phyloP scores from a whole-genome alignment of 2,329 filamentous ascomycete genomes.

The Stemphylium beticola region DNA sequence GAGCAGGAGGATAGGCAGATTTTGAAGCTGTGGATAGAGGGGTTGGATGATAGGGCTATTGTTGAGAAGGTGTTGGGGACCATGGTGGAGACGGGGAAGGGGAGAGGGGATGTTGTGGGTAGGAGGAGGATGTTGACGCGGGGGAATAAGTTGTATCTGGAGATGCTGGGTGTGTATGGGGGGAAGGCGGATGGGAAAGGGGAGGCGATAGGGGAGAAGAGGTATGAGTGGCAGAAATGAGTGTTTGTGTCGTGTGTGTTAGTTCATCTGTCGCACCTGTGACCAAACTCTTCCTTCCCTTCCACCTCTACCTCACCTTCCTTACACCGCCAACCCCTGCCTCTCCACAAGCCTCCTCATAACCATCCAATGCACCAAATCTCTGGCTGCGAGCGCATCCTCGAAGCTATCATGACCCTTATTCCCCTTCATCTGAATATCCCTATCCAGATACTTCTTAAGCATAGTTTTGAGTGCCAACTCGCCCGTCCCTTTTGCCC shows the following conservation, averaged over 20 bases:
- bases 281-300: too few species aligned
- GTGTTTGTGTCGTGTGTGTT: not conserved
- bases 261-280: too few species aligned
- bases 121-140: not conserved
- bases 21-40: constrained; percentile 4
- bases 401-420: constrained; percentile 86
- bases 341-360: constrained; percentile 16
- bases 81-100: not conserved
- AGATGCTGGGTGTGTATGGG: not conserved
- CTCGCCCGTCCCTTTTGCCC: constrained; percentile 7
- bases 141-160: not conserved
- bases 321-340: not conserved
- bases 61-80: not conserved
- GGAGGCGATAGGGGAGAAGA: not conserved
- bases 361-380: constrained; percentile 83
- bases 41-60: constrained; percentile 4
- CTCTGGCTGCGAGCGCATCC: constrained; percentile 85
- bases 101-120: not conserved
- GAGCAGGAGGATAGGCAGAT: constrained; percentile 13
- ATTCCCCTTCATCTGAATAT: constrained; percentile 77
- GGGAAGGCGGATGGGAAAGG: not conserved
- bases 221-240: not conserved
- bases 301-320: too few species aligned
- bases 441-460: constrained; percentile 79
- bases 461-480: constrained; percentile 75